Evolutionary conservation across 768 basidiomycete genomes (phyloP).

Genomic region (Calocybe gangraenosa): DNA sequence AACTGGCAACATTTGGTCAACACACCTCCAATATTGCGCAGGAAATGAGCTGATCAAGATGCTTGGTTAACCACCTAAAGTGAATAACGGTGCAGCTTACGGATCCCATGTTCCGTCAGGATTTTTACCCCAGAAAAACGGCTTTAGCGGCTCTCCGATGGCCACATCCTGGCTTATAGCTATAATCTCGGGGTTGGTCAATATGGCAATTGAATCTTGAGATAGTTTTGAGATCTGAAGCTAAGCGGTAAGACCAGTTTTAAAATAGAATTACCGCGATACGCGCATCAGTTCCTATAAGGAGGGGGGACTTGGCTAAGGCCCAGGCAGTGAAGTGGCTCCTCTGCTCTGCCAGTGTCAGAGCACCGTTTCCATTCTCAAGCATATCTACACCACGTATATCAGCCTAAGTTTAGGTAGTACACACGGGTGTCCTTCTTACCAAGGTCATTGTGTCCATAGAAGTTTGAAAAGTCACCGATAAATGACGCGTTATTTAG

Average conservation of each 20-base stretch:
- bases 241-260: neutral
- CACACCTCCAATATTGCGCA: constrained; percentile 51
- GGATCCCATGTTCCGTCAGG: constrained; percentile 30
- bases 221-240: constrained; percentile 19
- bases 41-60: constrained; percentile 39
- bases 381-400: constrained; percentile 17
- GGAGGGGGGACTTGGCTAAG: constrained; percentile 47
- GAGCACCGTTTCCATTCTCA: constrained; percentile 45
- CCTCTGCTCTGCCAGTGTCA: constrained; percentile 45
- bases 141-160: constrained; percentile 44
- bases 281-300: constrained; percentile 45
- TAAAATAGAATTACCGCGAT: neutral
- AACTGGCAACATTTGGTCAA: neutral
- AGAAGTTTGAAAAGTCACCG: constrained; percentile 32
- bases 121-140: constrained; percentile 57
- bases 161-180: constrained; percentile 54
- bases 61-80: constrained; percentile 27
- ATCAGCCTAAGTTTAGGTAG: neutral
- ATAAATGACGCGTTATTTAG: constrained; percentile 25
- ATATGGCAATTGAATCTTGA: constrained; percentile 35
- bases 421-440: neutral
- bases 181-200: constrained; percentile 48
- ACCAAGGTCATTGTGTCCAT: constrained; percentile 50
- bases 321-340: constrained; percentile 58
- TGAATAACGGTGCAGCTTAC: constrained; percentile 12